A percentile compares a stretch with the other conserved stretches of the same genome.
Conservation (phyloP, 176 grass and related monocot species). For the Bonia amplexicaulis region DNA sequence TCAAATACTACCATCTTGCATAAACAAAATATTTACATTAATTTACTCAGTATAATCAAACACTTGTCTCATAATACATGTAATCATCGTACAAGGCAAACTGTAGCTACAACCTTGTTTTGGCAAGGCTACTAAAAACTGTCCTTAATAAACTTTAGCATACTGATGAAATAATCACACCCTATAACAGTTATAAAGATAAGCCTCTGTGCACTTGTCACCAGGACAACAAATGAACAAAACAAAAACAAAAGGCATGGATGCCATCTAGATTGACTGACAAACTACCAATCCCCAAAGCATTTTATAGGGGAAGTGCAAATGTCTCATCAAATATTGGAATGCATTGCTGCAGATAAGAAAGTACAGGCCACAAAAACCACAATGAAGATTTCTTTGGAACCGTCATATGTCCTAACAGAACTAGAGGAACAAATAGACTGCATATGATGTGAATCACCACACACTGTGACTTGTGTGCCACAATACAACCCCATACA, state of each 20-base stretch:
- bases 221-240: background rate
- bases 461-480: background rate
- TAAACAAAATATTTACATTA: background rate
- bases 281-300: background rate
- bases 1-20: background rate
- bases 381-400: background rate
- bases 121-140: background rate
- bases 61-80: background rate
- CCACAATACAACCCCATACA: background rate
- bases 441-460: background rate
- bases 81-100: background rate
- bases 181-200: background rate
- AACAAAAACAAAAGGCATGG: background rate
- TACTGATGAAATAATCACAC: background rate
- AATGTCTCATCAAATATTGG: background rate
- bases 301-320: background rate
- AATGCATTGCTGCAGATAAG: background rate
- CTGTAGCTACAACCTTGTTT: background rate
- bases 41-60: background rate
- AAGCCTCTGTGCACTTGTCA: background rate
- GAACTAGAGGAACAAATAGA: background rate
- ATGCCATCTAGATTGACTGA: background rate
- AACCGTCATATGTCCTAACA: background rate
- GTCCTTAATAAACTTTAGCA: background rate
- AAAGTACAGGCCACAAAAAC: background rate